Conservation (phyloP, 768 basidiomycete genomes). For the Phlebiopsis flavidoalba region DNA sequence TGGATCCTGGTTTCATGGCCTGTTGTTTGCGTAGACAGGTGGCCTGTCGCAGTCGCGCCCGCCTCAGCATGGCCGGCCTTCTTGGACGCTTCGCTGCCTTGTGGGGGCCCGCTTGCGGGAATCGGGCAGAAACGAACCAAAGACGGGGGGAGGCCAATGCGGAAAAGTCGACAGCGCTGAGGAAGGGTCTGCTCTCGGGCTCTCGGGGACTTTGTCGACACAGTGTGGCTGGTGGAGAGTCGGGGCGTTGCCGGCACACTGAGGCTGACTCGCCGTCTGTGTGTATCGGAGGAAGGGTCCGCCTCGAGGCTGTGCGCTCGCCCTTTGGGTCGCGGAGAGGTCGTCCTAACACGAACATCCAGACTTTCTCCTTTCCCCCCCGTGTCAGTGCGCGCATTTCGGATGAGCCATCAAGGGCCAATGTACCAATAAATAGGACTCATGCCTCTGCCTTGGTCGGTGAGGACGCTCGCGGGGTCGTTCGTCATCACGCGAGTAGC, state of each 20-base stretch:
- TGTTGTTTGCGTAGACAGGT: constrained; percentile 15
- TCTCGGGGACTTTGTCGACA: background rate
- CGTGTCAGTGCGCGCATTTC: constrained; percentile 62
- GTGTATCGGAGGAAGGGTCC: background rate
- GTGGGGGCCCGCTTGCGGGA: constrained; percentile 37
- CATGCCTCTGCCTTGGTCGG: constrained; percentile 64
- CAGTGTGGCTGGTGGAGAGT: constrained; percentile 18
- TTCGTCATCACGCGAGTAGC: constrained; percentile 87
- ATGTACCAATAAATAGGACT: constrained; percentile 50
- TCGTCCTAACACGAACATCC: constrained; percentile 39
- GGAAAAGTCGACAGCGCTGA: constrained; percentile 19
- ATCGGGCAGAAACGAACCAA: constrained; percentile 53
- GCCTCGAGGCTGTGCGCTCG: constrained; percentile 20
- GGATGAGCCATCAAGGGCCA: constrained; percentile 68
- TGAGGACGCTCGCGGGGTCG: constrained; percentile 68
- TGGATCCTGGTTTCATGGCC: constrained; percentile 28
- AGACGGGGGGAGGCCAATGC: constrained; percentile 50
- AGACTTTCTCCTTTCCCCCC: no score
- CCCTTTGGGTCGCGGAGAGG: constrained; percentile 36
- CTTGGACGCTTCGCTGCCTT: background rate
- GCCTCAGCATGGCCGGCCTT: background rate
- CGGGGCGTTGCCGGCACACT: constrained; percentile 36
- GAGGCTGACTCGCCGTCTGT: background rate
- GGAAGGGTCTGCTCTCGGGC: constrained; percentile 7
- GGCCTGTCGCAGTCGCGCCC: constrained; percentile 1